Evolutionary conservation across 768 basidiomycete genomes (phyloP), one percentile per base, ranked within the genome.

Genomic region (Antrodiella citrinella): DNA sequence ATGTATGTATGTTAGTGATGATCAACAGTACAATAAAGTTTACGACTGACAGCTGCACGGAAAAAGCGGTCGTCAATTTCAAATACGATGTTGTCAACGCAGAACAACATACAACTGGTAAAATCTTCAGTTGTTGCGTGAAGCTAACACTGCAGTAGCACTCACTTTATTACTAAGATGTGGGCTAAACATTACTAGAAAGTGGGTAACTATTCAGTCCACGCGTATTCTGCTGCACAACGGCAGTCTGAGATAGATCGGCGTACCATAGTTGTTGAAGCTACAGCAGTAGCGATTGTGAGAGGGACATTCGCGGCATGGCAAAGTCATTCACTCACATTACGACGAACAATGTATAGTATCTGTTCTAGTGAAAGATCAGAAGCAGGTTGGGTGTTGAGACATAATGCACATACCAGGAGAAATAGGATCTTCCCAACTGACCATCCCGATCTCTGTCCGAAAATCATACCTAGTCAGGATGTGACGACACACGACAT

Each of bases 361-460:
- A 82, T 13, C 81, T 77, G 63, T 81, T 81, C 81, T 81, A 53
- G 4, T 26, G 19, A 5, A n/a, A 51, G 49, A n/a, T n/a, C n/a
- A n/a, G n/a, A n/a, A n/a, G n/a, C n/a, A n/a, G n/a, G n/a, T n/a
- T n/a, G n/a, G n/a, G n/a, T n/a, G 23, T 13, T 7, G 44, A 23
- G 44, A 19, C 43, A 48, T 20, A 35, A 20, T 19, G 19, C 18
- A 59, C 72, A 56, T 53, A 81, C 80, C 51, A 79, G 35, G 35
- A 82, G 59, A 62, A 82, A 82, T 51, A 82, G 56, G 22, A 57
- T 50, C 56, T 81, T 82, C 43, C 76, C 79, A 52, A 72, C 59
- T 12, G 77, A 75, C 78, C 78, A 81, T n/a, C 72, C 63, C 46
- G 75, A 72, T 56, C 65, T 71, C 79, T 80, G 54, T 3, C 43